phyloP scores from a whole-genome alignment of 2,329 filamentous ascomycete species.

The Ampelomyces quisqualis region DNA sequence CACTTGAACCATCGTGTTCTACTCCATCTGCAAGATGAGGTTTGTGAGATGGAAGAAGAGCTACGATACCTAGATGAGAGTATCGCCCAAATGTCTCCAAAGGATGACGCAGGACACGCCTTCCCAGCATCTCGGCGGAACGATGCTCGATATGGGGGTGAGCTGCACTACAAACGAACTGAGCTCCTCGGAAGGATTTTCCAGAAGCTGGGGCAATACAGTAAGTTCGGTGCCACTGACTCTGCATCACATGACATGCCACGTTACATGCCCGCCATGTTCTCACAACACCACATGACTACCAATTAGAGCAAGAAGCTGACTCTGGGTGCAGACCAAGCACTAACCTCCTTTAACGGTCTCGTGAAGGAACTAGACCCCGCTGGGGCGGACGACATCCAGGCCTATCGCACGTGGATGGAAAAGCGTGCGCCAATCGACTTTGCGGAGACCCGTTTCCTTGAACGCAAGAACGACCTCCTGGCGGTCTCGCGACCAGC shows the following conservation, averaged over 20 bases:
- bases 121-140: constrained; percentile 61
- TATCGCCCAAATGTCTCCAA: constrained; percentile 47
- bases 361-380: constrained; percentile 53
- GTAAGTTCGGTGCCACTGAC: constrained; percentile 43
- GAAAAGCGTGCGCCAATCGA: constrained; percentile 57
- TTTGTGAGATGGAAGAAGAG: constrained; percentile 77
- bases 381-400: constrained; percentile 55
- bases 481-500: constrained; percentile 43
- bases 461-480: constrained; percentile 58
- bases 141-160: constrained; percentile 56
- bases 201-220: constrained; percentile 67
- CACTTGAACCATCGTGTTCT: constrained; percentile 78
- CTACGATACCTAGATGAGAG: constrained; percentile 68
- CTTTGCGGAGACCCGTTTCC: constrained; percentile 61
- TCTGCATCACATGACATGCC: neutral
- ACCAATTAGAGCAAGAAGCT: constrained; percentile 12
- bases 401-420: constrained; percentile 59
- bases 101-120: constrained; percentile 27
- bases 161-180: constrained; percentile 61
- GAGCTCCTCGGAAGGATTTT: constrained; percentile 64
- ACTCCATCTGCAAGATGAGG: constrained; percentile 81
- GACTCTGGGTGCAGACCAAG: constrained; percentile 44
- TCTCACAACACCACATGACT: neutral
- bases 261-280: constrained; percentile 1
- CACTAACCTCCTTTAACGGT: constrained; percentile 59